These are phyloP conservation scores for Grosmannia serpens DNA, from an alignment of 2,329 filamentous ascomycete species.

Conservation along the genomic window DNA sequence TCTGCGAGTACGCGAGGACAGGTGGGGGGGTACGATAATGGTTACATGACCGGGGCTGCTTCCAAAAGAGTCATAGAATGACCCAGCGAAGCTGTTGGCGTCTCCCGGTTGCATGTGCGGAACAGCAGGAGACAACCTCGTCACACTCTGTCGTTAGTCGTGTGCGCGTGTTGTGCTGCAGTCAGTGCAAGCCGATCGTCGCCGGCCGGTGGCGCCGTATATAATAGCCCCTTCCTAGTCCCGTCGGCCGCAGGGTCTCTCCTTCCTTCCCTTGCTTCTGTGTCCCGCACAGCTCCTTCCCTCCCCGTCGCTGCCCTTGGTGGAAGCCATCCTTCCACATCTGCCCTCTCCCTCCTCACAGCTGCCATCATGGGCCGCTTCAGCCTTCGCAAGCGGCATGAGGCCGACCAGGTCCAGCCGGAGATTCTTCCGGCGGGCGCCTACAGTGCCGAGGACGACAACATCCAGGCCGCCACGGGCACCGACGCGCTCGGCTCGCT, in stretches of 20 bases:
- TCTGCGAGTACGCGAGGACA: too few relatives aligned
- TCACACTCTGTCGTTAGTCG: too few relatives aligned
- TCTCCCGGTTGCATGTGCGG: neutral
- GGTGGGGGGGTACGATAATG: neutral
- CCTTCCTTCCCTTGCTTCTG: neutral
- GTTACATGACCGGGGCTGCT: neutral
- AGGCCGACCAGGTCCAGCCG: slow-evolving; percentile 33
- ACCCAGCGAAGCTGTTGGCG: neutral
- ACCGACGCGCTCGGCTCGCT: slow-evolving; percentile 30
- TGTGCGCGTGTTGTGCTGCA: neutral
- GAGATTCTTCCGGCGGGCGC: slow-evolving; percentile 4
- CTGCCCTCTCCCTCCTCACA: neutral
- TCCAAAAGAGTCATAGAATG: neutral
- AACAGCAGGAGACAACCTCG: neutral
- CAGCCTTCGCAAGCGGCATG: slow-evolving; percentile 30
- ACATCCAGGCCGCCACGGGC: slow-evolving; percentile 7
- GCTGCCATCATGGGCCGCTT: slow-evolving; percentile 13
- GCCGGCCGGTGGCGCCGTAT: neutral
- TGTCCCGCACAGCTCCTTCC: neutral
- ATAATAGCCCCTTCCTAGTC: neutral
- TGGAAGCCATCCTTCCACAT: too few relatives aligned
- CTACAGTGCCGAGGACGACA: neutral
- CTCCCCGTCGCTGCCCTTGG: neutral
- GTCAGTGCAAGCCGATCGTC: neutral
- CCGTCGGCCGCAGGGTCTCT: neutral